Percentiles rank a stretch among this genome's conserved stretches.
These are phyloP conservation scores for Cenchrus fungigraminus DNA, from an alignment of 176 grass and related monocot genomes.

Conservation along the genomic window DNA sequence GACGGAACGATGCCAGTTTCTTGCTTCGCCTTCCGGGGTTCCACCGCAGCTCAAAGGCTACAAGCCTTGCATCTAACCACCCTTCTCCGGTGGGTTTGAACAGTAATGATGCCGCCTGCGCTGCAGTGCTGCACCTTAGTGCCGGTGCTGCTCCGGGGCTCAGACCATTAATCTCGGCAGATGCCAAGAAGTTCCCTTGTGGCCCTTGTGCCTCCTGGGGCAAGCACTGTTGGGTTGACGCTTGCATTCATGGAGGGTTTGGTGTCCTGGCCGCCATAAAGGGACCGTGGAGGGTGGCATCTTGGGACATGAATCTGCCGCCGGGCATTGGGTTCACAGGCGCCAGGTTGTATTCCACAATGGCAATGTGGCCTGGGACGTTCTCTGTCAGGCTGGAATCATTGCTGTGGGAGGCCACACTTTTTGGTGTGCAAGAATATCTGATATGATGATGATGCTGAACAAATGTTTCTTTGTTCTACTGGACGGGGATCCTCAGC, in stretches of 20 bases:
- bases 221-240: conserved; percentile 50
- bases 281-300: conserved; percentile 35
- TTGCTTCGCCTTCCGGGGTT: neutral
- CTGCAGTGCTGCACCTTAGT: conserved; percentile 26
- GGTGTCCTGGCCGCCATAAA: conserved; percentile 49
- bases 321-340: conserved; percentile 45
- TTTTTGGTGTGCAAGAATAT: conserved; percentile 16
- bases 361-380: conserved; percentile 43
- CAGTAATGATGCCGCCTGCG: conserved; percentile 35
- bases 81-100: conserved; percentile 10
- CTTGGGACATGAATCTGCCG: conserved; percentile 56
- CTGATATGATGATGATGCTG: conserved; percentile 1
- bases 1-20: neutral
- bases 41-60: neutral
- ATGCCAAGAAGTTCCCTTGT: conserved; percentile 52
- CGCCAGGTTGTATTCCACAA: conserved; percentile 67
- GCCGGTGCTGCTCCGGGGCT: conserved; percentile 32
- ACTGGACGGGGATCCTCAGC: neutral
- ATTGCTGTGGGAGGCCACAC: conserved; percentile 34
- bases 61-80: conserved; percentile 1
- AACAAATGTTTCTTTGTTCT: neutral
- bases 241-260: conserved; percentile 57
- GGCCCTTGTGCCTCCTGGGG: conserved; percentile 38
- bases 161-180: conserved; percentile 48
- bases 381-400: conserved; percentile 54